phyloP scores from a whole-genome alignment of 1,139 yeast genomes.

The Candida neerlandica region DNA sequence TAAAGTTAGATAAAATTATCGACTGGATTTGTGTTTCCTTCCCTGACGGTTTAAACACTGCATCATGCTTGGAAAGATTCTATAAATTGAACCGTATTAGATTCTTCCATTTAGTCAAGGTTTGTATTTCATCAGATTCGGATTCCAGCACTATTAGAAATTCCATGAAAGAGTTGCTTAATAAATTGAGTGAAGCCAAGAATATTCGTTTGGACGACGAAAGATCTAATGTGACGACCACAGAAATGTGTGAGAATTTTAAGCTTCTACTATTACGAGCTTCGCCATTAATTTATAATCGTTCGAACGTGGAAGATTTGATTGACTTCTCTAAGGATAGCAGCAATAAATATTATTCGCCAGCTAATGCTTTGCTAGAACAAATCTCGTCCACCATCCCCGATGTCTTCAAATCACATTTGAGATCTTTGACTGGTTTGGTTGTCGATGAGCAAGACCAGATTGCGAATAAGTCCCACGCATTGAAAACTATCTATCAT shows the following conservation, averaged over 20 bases:
- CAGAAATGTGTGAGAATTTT: conserved; percentile 54
- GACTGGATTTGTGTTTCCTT: conserved; percentile 64
- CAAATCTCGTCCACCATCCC: conserved; percentile 66
- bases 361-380: conserved; percentile 58
- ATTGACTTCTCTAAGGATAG: conserved; percentile 48
- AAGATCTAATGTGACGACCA: conserved; percentile 40
- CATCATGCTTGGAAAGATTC: conserved; percentile 53
- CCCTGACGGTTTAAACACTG: conserved; percentile 54
- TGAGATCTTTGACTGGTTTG: conserved; percentile 49
- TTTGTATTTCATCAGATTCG: conserved; percentile 57
- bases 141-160: conserved; percentile 62
- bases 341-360: conserved; percentile 28
- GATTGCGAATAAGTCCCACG: conserved; percentile 18
- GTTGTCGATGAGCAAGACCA: conserved; percentile 26
- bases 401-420: conserved; percentile 62
- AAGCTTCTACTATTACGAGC: conserved; percentile 63
- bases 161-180: conserved; percentile 62
- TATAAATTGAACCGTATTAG: conserved; percentile 58
- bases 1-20: conserved; percentile 57
- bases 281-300: conserved; percentile 64
- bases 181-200: conserved; percentile 55
- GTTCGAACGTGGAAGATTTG: conserved; percentile 60
- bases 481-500: conserved; percentile 61
- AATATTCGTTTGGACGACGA: conserved; percentile 41
- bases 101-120: conserved; percentile 54